Evolutionary conservation across 2,329 filamentous ascomycete species (phyloP), one percentile per base, ranked within the genome.

Genomic region (Aspergillus sp.): DNA sequence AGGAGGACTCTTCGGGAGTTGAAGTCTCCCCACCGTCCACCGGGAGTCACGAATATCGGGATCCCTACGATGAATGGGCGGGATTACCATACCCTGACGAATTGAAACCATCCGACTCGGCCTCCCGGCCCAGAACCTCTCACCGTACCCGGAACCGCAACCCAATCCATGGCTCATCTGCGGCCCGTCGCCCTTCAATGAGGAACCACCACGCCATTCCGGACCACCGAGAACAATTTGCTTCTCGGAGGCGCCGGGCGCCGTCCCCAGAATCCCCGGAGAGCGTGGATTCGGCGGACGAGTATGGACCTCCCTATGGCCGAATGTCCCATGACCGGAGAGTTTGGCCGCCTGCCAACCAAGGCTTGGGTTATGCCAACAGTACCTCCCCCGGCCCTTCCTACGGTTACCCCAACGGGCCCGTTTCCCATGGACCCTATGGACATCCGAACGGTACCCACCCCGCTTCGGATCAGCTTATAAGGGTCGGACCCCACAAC

Each of bases 251-350:
- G 56, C 76, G 66, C 58, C 75, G 64, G 64, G 74, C 71, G 59
- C 76, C 72, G 71, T 76, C 69, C 53, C 80, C 81, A 59, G 76
- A 76, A 57, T 77, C 79, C 58, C 76, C 83, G 50, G 82, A 83
- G 76, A 88, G 81, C 68, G 78, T 82, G 76, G 87, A 88, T 68
- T 81, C 81, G 32, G 78, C 78, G 17, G 84, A 89, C 20, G 84
- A 88, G n/a, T 86, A 81, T 66, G 71, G 75, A 57, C 57, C 70
- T 64, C 61, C 76, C 71, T 76, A 79, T 75, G 71, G 71, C 55
- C 71, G 64, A 45, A 58, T 62, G 14, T 63, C 68, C 47, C 68
- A 64, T 20, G 72, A 71, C 5, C 64, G 65, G 34, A 64, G 64
- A 42, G 58, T 60, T 42, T 74, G 71, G 70, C 63, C 65, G 17